Percentiles rank a stretch among this genome's conserved stretches.
These are phyloP conservation scores for Rhynchosporium agropyri DNA, from an alignment of 2,329 filamentous ascomycete genomes.

Conservation along the genomic window DNA sequence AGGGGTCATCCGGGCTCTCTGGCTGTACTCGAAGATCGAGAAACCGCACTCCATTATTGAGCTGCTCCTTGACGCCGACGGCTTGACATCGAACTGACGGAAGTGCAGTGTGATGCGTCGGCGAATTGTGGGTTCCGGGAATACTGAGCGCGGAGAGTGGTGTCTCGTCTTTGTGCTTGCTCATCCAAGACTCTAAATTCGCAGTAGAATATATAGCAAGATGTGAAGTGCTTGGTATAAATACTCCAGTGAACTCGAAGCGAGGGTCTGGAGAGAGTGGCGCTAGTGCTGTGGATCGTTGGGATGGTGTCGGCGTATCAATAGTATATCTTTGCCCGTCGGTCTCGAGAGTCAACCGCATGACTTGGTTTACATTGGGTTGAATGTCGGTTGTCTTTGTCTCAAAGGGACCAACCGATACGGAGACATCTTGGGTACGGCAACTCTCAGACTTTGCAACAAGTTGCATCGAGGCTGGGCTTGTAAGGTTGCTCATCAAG, in stretches of 20 bases:
- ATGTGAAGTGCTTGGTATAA: slow-evolving; percentile 57
- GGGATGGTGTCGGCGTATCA: slow-evolving; percentile 67
- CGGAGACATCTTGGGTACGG: slow-evolving; percentile 61
- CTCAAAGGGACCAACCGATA: slow-evolving; percentile 70
- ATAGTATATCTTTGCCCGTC: slow-evolving; percentile 69
- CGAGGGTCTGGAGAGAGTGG: slow-evolving; percentile 55
- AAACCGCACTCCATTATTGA: slow-evolving; percentile 90
- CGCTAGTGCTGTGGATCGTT: slow-evolving; percentile 62
- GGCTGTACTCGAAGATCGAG: slow-evolving; percentile 86
- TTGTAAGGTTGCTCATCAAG: slow-evolving; percentile 49
- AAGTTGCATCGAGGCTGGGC: slow-evolving; percentile 40
- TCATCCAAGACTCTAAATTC: slow-evolving; percentile 79
- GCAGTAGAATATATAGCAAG: slow-evolving; percentile 71
- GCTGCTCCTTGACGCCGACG: slow-evolving; percentile 73
- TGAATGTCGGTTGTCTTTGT: slow-evolving; percentile 64
- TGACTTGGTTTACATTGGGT: slow-evolving; percentile 61
- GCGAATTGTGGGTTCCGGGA: slow-evolving; percentile 93
- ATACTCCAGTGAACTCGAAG: slow-evolving; percentile 66
- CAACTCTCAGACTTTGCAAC: slow-evolving; percentile 62
- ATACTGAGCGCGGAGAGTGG: slow-evolving; percentile 83
- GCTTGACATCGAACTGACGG: slow-evolving; percentile 94
- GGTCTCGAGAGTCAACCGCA: slow-evolving; percentile 75
- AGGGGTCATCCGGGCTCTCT: slow-evolving; percentile 55
- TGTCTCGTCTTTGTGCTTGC: slow-evolving; percentile 67
- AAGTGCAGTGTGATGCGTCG: slow-evolving; percentile 80